phyloP scores from a whole-genome alignment of 1,139 yeast genomes.

The Torulaspora pretoriensis region DNA sequence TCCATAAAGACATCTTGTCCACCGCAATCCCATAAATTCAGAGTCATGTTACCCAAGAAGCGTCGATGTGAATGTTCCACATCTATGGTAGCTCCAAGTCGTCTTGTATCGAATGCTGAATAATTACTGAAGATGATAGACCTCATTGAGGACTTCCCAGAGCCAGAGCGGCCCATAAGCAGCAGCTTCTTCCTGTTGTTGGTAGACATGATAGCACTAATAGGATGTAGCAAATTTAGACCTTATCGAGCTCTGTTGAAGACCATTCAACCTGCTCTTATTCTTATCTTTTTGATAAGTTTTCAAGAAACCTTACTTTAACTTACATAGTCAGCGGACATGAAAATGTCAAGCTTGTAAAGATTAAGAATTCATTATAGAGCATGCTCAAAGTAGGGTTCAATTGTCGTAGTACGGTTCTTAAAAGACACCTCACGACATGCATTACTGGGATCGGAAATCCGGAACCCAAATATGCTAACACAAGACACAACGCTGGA shows the following conservation, averaged over 20 bases:
- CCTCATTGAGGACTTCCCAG: conserved; percentile 97
- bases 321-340: conserved; percentile 1
- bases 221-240: conserved; percentile 2
- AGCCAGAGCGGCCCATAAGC: conserved; percentile 84
- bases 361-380: neutral
- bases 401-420: neutral
- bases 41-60: conserved; percentile 90
- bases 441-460: conserved; percentile 68
- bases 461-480: conserved; percentile 58
- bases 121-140: conserved; percentile 92
- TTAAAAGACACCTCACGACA: conserved; percentile 10
- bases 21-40: conserved; percentile 97
- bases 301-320: neutral
- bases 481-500: conserved; percentile 78
- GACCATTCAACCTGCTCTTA: neutral
- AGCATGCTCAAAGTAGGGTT: neutral
- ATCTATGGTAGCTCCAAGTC: conserved; percentile 95
- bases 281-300: conserved; percentile 2
- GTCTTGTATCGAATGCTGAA: conserved; percentile 92
- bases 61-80: conserved; percentile 94
- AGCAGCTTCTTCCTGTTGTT: conserved; percentile 36
- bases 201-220: conserved; percentile 14
- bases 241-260: neutral
- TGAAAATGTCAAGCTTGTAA: neutral
- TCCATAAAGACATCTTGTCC: conserved; percentile 97